Conservation (phyloP, 495 filamentous ascomycete genomes). For the Lepraria neglecta region DNA sequence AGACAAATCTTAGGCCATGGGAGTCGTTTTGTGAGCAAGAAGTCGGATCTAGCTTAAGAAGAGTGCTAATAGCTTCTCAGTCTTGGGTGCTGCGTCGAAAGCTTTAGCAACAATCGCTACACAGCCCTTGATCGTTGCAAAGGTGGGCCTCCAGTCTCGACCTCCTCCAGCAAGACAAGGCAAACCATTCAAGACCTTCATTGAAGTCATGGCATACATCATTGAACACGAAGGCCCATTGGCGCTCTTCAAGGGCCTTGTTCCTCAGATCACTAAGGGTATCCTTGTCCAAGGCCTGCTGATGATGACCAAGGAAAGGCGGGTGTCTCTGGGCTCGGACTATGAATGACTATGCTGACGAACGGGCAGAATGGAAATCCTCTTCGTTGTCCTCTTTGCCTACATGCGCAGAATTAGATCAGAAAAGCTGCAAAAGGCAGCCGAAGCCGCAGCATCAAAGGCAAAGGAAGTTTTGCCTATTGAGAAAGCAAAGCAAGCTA, state of each 20-base stretch:
- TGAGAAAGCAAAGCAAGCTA: conserved; percentile 18
- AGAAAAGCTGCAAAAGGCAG: conserved; percentile 63
- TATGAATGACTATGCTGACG: conserved; percentile 33
- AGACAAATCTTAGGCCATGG: conserved; percentile 68
- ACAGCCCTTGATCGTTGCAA: conserved; percentile 95
- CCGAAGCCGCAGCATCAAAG: conserved; percentile 34
- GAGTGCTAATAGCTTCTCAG: conserved; percentile 37
- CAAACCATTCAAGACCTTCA: conserved; percentile 90
- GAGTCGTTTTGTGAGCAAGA: conserved; percentile 79
- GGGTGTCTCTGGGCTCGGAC: conserved; percentile 31
- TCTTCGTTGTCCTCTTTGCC: conserved; percentile 81
- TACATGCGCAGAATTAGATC: conserved; percentile 66
- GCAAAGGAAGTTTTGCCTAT: conserved; percentile 19
- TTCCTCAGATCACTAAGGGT: conserved; percentile 87
- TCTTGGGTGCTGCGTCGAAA: conserved; percentile 91
- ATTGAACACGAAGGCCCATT: conserved; percentile 75
- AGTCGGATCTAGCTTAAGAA: background rate
- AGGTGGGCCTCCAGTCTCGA: conserved; percentile 90
- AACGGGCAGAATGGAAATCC: conserved; percentile 67
- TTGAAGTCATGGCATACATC: conserved; percentile 92
- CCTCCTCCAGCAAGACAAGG: conserved; percentile 78
- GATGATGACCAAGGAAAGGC: conserved; percentile 99
- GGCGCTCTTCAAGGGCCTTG: conserved; percentile 93
- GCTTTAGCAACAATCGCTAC: conserved; percentile 85
- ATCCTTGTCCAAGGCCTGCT: conserved; percentile 88